Conservation (phyloP, 176 grass and related monocot genomes). For the Eragrostis nindensis region DNA sequence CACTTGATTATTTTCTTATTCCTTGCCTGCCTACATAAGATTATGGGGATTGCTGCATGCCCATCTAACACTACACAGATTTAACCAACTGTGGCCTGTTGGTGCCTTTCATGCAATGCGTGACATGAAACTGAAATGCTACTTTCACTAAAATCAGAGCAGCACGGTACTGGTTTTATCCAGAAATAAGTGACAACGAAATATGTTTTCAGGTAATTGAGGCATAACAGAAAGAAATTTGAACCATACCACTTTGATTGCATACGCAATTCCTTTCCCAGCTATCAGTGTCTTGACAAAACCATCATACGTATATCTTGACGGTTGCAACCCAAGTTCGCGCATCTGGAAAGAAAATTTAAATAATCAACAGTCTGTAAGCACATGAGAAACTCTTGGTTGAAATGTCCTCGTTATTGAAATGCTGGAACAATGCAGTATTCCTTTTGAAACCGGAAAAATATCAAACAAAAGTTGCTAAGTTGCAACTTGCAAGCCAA, state of each 20-base stretch:
- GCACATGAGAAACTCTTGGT: slow-evolving; percentile 9
- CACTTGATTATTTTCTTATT: neutral
- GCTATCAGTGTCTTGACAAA: slow-evolving; percentile 67
- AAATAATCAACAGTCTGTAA: slow-evolving; percentile 14
- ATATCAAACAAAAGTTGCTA: slow-evolving; percentile 8
- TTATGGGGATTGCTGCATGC: neutral
- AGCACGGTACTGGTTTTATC: neutral
- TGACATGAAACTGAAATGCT: neutral
- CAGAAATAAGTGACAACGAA: neutral
- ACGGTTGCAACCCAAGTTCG: slow-evolving; percentile 65
- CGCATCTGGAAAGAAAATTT: slow-evolving; percentile 70
- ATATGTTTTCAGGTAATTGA: slow-evolving; percentile 22
- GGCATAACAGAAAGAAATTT: slow-evolving; percentile 25
- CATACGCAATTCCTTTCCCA: slow-evolving; percentile 67
- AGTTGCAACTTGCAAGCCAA: neutral
- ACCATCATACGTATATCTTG: slow-evolving; percentile 74
- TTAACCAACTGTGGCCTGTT: neutral
- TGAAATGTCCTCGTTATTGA: slow-evolving; percentile 8
- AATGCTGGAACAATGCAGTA: slow-evolving; percentile 1
- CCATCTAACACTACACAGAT: neutral
- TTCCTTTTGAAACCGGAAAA: neutral
- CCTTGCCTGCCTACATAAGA: neutral
- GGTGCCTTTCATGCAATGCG: neutral
- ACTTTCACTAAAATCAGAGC: slow-evolving; percentile 20
- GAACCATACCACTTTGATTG: slow-evolving; percentile 70